Base-by-base conservation (phyloP, 352 stramenopile genomes). In the Pythium dissotocum region DNA sequence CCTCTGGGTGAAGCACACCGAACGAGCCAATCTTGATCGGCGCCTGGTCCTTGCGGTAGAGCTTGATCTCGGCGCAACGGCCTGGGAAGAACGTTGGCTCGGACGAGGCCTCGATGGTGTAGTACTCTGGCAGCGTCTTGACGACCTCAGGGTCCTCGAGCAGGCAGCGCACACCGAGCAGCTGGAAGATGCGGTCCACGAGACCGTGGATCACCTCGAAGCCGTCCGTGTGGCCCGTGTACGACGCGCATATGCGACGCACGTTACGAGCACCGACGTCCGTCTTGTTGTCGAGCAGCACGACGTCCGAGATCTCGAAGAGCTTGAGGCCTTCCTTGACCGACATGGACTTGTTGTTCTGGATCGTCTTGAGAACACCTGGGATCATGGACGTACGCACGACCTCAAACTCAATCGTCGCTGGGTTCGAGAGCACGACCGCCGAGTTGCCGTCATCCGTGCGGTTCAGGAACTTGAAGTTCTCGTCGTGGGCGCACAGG, bases 121-220 rank as follows among this genome's bases (percentile, higher is more conserved):
- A 94, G 75, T 91, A 91, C 81, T 94, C 90, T 58, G 91, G 83
- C 52, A 95, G 84, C 57, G 77, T 71, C 18, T 71, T 63, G 18
- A 92, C 83, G 36, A 78, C 73, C 46, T 80, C 84, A 48, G 87
- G 66, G 78, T 86, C 80, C 82, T 94, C 70, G 32, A 93, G 67
- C 61, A 80, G 64, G 30, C 74, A 93, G 49, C 81, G 85, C 40
- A 99, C 92, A 68, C 98, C 97, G 42, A 99, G 88, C 30, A 99
- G 78, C 71, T 97, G 93, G 96, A 99, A 99, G 75, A 99, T 94
- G 49, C 97, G 89, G 83, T 99, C 97, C 46, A 99, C 93, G 30
- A 99, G 89, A 46, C 98, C 98, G 80, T 99, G 98, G 63, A 99
- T 99, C 24, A 99, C 95, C 78, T 99, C 98, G 73, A 99, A 99